Conservation (phyloP, 2,329 filamentous ascomycete genomes). For the Calonectria pteridis region DNA sequence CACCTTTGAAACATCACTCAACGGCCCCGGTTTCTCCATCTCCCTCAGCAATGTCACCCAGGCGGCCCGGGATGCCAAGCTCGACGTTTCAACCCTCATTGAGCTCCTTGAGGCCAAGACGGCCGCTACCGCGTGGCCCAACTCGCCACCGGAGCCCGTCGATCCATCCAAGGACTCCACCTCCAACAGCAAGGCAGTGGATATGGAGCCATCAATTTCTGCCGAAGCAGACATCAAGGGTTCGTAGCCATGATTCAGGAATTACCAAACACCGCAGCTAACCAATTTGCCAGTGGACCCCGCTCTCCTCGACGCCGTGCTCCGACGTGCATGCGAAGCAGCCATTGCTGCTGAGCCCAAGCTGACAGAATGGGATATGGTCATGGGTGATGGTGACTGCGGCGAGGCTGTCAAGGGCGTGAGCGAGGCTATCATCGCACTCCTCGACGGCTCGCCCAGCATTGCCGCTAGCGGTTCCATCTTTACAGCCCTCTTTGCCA, state of each 20-base stretch:
- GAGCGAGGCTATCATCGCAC: constrained; percentile 43
- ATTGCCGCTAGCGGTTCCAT: constrained; percentile 47
- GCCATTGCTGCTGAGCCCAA: constrained; percentile 19
- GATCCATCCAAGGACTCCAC: neutral
- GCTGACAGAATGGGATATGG: constrained; percentile 49
- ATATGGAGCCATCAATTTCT: constrained; percentile 14
- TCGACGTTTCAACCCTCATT: neutral
- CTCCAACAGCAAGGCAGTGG: neutral
- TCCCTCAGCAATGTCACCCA: constrained; percentile 18
- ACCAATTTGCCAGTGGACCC: constrained; percentile 7
- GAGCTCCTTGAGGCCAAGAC: constrained; percentile 8
- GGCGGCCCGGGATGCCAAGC: constrained; percentile 11
- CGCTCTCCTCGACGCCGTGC: neutral
- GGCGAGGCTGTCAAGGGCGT: constrained; percentile 49
- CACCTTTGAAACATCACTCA: constrained; percentile 24
- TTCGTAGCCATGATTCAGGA: neutral
- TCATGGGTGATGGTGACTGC: constrained; percentile 76
- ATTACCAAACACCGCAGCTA: neutral
- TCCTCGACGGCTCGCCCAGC: constrained; percentile 41
- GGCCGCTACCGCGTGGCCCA: constrained; percentile 17
- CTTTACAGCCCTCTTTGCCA: constrained; percentile 41
- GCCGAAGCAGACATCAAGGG: constrained; percentile 15
- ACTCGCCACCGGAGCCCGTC: neutral
- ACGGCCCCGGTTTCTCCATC: constrained; percentile 21
- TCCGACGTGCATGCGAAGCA: constrained; percentile 12